Evolutionary conservation across 202 grass and related monocot genomes (phyloP).

Genomic region (Elaeis oleifera): DNA sequence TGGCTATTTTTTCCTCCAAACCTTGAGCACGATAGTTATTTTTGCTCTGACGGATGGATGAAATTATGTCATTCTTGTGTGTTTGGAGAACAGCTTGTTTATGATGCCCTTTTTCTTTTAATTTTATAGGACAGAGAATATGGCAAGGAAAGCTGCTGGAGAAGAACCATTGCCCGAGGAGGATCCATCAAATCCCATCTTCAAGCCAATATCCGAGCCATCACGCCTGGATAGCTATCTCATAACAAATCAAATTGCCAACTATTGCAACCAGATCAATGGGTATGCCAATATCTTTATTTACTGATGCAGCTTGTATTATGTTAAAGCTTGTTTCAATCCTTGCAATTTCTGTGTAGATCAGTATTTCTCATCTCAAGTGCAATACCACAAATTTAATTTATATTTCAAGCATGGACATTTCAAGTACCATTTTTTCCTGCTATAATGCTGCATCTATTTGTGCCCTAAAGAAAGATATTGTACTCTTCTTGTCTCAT

Average conservation of each 20-base stretch:
- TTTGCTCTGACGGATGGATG: no score
- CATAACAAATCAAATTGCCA: conserved; percentile 93
- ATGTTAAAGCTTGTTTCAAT: neutral
- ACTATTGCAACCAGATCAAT: conserved; percentile 96
- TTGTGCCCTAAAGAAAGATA: no score
- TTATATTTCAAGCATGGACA: no score
- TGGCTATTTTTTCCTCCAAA: no score
- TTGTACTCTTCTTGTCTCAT: no score
- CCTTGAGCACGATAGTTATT: no score
- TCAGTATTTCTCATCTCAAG: no score
- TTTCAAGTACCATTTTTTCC: no score
- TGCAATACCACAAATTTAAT: no score
- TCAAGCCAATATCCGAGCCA: conserved; percentile 94
- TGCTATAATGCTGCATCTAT: no score
- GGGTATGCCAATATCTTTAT: conserved; percentile 36
- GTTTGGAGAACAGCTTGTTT: no score
- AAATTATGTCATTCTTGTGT: no score
- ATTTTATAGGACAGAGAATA: conserved; percentile 69
- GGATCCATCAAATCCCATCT: conserved; percentile 78
- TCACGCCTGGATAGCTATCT: conserved; percentile 91
- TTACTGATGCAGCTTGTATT: neutral
- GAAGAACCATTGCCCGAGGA: conserved; percentile 95
- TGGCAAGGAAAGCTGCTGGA: conserved; percentile 70
- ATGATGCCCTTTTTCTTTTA: neutral
- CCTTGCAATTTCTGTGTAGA: neutral